Percentiles rank a stretch among this genome's conserved stretches.
Evolutionary conservation across 2,329 filamentous ascomycete species (phyloP).

Genomic region (Periconia macrospinosa): DNA sequence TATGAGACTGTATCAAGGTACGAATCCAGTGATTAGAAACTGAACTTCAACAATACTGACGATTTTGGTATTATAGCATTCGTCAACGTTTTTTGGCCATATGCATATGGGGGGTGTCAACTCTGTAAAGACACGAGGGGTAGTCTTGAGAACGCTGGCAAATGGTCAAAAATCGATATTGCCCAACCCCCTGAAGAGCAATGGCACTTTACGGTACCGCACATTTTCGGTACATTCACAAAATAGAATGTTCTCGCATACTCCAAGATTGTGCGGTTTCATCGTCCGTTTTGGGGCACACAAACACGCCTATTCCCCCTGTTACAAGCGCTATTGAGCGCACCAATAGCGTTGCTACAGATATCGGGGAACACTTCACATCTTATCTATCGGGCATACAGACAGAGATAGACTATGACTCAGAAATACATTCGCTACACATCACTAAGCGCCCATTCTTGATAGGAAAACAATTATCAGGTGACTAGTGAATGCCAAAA

Average conservation of each 20-base stretch:
- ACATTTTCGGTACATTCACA: constrained; percentile 16
- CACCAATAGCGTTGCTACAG: too few relatives aligned
- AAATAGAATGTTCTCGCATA: constrained; percentile 7
- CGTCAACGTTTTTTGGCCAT: constrained; percentile 20
- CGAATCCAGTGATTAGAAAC: not conserved
- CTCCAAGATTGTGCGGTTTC: not conserved
- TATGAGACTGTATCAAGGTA: constrained; percentile 22
- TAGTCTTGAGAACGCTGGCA: constrained; percentile 12
- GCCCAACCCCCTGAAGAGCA: constrained; percentile 15
- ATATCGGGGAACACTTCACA: too few relatives aligned
- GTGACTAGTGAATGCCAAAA: too few relatives aligned
- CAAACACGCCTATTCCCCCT: too few relatives aligned
- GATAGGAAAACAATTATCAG: too few relatives aligned
- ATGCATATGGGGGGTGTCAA: constrained; percentile 16
- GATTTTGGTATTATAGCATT: constrained; percentile 3
- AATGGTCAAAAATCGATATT: constrained; percentile 17
- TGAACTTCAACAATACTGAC: not conserved
- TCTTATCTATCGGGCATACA: too few relatives aligned
- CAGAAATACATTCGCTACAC: too few relatives aligned
- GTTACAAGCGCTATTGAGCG: too few relatives aligned
- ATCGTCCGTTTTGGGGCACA: too few relatives aligned
- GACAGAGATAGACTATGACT: too few relatives aligned
- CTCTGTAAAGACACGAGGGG: constrained; percentile 17
- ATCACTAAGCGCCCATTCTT: too few relatives aligned
- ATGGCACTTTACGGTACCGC: constrained; percentile 15